Conservation (phyloP, 2,329 filamentous ascomycete species). For the Elsinoe necatrix region DNA sequence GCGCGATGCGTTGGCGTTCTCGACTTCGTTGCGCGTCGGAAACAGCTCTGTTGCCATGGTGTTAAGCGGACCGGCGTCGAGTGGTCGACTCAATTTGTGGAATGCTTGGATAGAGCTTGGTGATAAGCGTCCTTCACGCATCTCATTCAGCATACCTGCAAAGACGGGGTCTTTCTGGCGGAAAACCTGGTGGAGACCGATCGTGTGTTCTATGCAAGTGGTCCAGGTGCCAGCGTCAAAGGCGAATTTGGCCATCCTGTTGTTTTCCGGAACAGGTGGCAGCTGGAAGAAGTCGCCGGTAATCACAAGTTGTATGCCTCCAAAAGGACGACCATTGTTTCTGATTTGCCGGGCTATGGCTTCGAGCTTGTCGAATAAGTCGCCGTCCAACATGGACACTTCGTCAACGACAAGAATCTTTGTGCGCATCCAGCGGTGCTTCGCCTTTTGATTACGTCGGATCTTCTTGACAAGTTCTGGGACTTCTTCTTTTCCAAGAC, state of each 20-base stretch:
- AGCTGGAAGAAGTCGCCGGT: slow-evolving; percentile 98
- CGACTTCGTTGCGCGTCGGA: slow-evolving; percentile 82
- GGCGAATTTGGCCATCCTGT: slow-evolving; percentile 71
- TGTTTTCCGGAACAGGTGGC: slow-evolving; percentile 78
- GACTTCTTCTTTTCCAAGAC: slow-evolving; percentile 81
- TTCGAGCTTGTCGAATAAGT: slow-evolving; percentile 93
- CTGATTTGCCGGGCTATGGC: slow-evolving; percentile 75
- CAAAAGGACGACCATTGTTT: slow-evolving; percentile 87
- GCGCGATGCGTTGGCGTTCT: slow-evolving; percentile 69
- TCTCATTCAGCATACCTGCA: slow-evolving; percentile 93
- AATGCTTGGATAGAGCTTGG: slow-evolving; percentile 71
- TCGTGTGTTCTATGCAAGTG: slow-evolving; percentile 89
- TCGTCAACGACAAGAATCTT: slow-evolving; percentile 89
- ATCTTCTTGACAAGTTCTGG: slow-evolving; percentile 82
- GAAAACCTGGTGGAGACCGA: slow-evolving; percentile 90
- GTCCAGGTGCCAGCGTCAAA: slow-evolving; percentile 90
- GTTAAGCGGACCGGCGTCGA: slow-evolving; percentile 30
- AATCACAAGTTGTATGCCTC: slow-evolving; percentile 89
- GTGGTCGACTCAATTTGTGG: slow-evolving; percentile 59
- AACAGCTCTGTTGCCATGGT: slow-evolving; percentile 76
- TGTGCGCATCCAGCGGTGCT: slow-evolving; percentile 77
- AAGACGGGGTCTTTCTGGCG: slow-evolving; percentile 88
- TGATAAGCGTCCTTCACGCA: slow-evolving; percentile 78
- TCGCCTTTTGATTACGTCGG: slow-evolving; percentile 76
- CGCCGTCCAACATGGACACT: slow-evolving; percentile 96